A percentile compares a stretch with the other conserved stretches of the same genome.
Evolutionary conservation across 805 yeast species (phyloP).

Genomic region (Candida sakaeoensis): DNA sequence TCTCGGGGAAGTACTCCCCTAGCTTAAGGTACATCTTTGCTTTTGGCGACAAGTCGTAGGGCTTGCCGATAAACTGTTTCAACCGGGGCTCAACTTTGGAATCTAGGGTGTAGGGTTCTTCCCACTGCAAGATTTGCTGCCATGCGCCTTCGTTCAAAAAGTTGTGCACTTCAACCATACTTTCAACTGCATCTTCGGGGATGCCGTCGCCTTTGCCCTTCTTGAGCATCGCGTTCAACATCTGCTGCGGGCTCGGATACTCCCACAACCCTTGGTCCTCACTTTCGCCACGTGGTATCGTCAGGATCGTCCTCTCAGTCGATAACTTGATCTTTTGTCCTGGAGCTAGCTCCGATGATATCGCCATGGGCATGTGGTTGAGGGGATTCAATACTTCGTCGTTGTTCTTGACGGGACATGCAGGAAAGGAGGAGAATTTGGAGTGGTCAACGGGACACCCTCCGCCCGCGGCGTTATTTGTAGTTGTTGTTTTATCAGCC

Average conservation of each 20-base stretch:
- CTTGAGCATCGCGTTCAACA: conserved; percentile 95
- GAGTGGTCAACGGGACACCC: conserved; percentile 14
- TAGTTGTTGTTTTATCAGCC: conserved; percentile 44
- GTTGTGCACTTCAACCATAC: conserved; percentile 96
- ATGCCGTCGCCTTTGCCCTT: conserved; percentile 87
- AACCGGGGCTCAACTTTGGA: conserved; percentile 68
- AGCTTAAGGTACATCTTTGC: conserved; percentile 67
- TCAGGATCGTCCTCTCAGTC: conserved; percentile 75
- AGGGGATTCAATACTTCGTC: conserved; percentile 61
- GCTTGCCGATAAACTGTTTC: conserved; percentile 85
- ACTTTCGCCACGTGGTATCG: conserved; percentile 79
- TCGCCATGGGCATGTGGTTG: conserved; percentile 80
- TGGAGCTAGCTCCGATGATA: conserved; percentile 65
- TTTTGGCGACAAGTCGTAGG: conserved; percentile 81
- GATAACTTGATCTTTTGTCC: conserved; percentile 80
- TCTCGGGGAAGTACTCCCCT: conserved; percentile 67
- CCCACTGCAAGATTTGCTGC: conserved; percentile 94
- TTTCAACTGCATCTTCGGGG: conserved; percentile 92
- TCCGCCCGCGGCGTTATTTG: conserved; percentile 3
- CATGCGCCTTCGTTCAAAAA: conserved; percentile 97
- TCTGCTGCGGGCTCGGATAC: conserved; percentile 98
- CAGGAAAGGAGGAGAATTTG: conserved; percentile 8
- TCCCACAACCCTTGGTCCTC: conserved; percentile 84
- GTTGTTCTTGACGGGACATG: conserved; percentile 17
- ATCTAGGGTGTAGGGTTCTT: conserved; percentile 57